These are phyloP conservation scores for Nothophytophthora sp. DNA, from an alignment of 352 stramenopile species.

Conservation along the genomic window DNA sequence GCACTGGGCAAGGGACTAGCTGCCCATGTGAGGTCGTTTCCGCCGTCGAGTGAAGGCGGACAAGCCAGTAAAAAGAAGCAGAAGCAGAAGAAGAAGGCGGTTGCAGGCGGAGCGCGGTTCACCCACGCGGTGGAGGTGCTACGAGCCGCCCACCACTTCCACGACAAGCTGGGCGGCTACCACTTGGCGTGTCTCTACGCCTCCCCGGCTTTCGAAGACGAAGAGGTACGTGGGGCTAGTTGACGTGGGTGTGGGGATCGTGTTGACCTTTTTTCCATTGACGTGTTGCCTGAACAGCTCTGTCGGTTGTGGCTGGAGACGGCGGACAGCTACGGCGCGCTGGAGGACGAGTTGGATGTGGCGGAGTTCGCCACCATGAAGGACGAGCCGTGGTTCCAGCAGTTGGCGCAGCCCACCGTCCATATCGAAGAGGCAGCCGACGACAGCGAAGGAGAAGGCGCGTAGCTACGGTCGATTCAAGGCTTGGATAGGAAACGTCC, in stretches of 20 bases:
- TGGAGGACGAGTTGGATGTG: conserved; percentile 76
- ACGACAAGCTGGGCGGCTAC: conserved; percentile 85
- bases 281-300: conserved; percentile 35
- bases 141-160: conserved; percentile 72
- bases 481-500: too few relatives aligned
- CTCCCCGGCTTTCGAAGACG: conserved; percentile 48
- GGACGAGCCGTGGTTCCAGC: conserved; percentile 55
- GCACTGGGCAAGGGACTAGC: conserved; percentile 59
- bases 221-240: conserved; percentile 39
- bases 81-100: conserved; percentile 11
- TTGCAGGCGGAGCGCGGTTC: conserved; percentile 26
- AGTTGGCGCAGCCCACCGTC: conserved; percentile 46
- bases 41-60: not conserved
- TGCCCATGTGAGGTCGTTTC: conserved; percentile 39
- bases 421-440: conserved; percentile 26
- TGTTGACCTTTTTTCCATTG: too few relatives aligned
- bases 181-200: conserved; percentile 73
- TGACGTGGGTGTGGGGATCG: not conserved
- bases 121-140: conserved; percentile 64
- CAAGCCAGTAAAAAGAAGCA: conserved; percentile 12
- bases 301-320: conserved; percentile 80
- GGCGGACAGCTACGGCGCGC: conserved; percentile 71
- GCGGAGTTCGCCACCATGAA: conserved; percentile 60
- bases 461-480: not conserved
- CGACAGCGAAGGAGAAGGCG: conserved; percentile 2